Evolutionary conservation across 495 filamentous ascomycete species (phyloP), one percentile per base, ranked within the genome.

Genomic region (Penicillium antarcticum): DNA sequence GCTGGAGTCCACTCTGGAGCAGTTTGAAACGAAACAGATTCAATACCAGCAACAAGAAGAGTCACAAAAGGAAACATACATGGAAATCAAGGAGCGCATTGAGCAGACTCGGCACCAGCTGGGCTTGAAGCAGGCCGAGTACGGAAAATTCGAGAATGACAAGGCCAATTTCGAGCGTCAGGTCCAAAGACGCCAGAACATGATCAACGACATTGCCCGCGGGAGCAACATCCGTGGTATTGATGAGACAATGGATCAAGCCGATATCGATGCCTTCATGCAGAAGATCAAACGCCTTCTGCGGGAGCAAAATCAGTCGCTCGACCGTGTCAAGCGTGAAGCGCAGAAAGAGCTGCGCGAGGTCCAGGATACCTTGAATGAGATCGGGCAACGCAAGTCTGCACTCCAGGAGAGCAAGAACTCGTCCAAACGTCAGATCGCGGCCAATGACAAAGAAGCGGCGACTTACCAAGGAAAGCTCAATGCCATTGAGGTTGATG

Each of bases 91-190:
- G 43, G 67, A 75, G 13, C 79, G 80, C 18, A 80, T 92, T 4
- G 81, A 87, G 39, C 60, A 68, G 1, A 66, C 70, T 33, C 83
- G 87, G 7, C 67, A 74, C 18, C 61, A 74, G 8, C 71, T 92
- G 21, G 83, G 83, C 3, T 67, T 72, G 34, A 97, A 96, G 67
- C 83, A 90, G 39, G 82, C 85, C 12, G 94, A 97, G 63, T 78
- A 84, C 57, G 94, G 94, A 24, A 89, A 85, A 60, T 83, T 84
- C 60, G 83, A 94, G 66, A 91, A 92, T 7, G 84, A 96, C 63
- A 89, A 91, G 66, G 84, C 86, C 59, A 87, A 86, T 53, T 91
- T 92, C 58, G 90, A 96, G 62, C 82, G 83, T 10, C 87, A 95
- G 43, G 60, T 96, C 5, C 72, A 79, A 53, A 68, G 78, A 19